Evolutionary conservation across 2,329 filamentous ascomycete species (phyloP).

Genomic region (Graphium sp.): DNA sequence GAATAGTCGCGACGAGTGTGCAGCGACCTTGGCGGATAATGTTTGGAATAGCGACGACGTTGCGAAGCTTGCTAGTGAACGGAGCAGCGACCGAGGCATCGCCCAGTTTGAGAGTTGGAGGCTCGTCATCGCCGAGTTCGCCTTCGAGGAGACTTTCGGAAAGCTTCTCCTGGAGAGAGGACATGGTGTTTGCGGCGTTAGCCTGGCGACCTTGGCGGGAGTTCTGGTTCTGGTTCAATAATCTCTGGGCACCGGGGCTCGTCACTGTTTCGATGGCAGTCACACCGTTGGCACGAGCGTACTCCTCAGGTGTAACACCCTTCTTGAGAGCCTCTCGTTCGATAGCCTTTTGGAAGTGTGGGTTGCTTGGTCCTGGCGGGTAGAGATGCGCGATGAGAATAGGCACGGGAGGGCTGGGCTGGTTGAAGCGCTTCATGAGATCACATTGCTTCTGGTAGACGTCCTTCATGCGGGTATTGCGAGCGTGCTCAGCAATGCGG

Average conservation of each 20-base stretch:
- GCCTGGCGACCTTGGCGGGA: constrained; percentile 41
- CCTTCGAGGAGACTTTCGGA: constrained; percentile 77
- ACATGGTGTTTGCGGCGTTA: constrained; percentile 54
- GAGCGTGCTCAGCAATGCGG: constrained; percentile 82
- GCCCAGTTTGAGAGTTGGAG: constrained; percentile 89
- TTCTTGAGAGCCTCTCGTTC: constrained; percentile 73
- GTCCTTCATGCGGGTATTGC: constrained; percentile 96
- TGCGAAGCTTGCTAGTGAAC: constrained; percentile 93
- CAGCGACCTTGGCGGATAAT: constrained; percentile 96
- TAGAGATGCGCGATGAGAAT: constrained; percentile 84
- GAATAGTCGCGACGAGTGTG: constrained; percentile 93
- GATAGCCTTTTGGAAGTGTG: constrained; percentile 86
- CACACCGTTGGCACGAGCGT: constrained; percentile 33
- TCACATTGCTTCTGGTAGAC: constrained; percentile 91
- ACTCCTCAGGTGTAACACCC: constrained; percentile 44
- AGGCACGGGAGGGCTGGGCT: constrained; percentile 84
- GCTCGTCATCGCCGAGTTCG: constrained; percentile 76
- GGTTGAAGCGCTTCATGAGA: constrained; percentile 90
- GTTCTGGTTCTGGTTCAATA: constrained; percentile 26
- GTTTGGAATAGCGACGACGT: constrained; percentile 93
- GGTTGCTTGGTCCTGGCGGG: constrained; percentile 77
- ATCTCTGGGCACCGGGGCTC: constrained; percentile 46
- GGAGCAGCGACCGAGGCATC: constrained; percentile 94
- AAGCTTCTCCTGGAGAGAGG: constrained; percentile 71
- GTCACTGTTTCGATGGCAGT: constrained; percentile 46